These are phyloP conservation scores for Trichoderma atroviride DNA, from an alignment of 2,329 filamentous ascomycete species.

Conservation along the genomic window DNA sequence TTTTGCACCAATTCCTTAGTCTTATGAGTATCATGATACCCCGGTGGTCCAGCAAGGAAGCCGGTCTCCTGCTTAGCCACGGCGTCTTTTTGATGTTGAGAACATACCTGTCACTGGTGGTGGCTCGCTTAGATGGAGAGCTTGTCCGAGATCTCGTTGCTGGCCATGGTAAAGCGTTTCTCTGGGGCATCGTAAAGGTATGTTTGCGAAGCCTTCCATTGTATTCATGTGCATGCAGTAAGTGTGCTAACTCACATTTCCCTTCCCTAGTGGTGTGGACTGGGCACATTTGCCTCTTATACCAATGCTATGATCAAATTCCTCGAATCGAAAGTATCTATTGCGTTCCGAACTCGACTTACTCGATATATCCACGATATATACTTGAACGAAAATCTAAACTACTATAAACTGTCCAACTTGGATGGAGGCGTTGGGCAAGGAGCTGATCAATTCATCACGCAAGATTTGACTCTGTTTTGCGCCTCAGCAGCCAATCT, in stretches of 20 bases:
- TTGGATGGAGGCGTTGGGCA: slow-evolving; percentile 91
- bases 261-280: slow-evolving; percentile 73
- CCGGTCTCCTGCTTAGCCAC: slow-evolving; percentile 85
- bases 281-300: slow-evolving; percentile 91
- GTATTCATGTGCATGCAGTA: not conserved
- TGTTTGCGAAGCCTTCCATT: slow-evolving; percentile 25
- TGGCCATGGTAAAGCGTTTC: slow-evolving; percentile 84
- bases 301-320: slow-evolving; percentile 99
- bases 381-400: slow-evolving; percentile 91
- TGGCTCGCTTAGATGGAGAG: slow-evolving; percentile 90
- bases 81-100: slow-evolving; percentile 85
- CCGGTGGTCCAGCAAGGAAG: slow-evolving; percentile 93
- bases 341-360: slow-evolving; percentile 91
- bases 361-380: slow-evolving; percentile 97
- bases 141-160: slow-evolving; percentile 96
- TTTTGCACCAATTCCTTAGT: slow-evolving; percentile 94
- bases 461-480: slow-evolving; percentile 93
- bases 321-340: slow-evolving; percentile 95
- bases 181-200: slow-evolving; percentile 83
- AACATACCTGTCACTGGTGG: slow-evolving; percentile 91
- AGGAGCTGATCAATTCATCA: slow-evolving; percentile 95
- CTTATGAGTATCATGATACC: slow-evolving; percentile 98
- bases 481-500: slow-evolving; percentile 89
- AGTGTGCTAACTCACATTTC: not conserved
- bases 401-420: slow-evolving; percentile 94